Base-by-base conservation (phyloP, 2,329 filamentous ascomycete genomes). In the Fusarium aywerte region DNA sequence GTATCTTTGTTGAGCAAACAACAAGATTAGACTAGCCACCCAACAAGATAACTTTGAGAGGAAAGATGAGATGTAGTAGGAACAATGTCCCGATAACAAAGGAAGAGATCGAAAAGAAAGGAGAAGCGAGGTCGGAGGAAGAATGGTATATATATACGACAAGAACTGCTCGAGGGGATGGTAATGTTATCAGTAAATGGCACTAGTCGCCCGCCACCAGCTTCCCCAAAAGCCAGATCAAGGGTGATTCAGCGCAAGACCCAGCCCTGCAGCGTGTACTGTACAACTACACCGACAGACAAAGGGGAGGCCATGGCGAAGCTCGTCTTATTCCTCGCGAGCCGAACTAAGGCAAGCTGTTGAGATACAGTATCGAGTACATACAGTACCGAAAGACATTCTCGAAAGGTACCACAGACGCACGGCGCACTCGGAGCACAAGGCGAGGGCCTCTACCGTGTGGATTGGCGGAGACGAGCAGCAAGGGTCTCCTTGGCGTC, bases 371-470 rank as follows among this genome's bases (percentile, higher is more conserved):
- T 54, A 29, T 33, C 21, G 6, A 44, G 38, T 43, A 33, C 51
- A 43, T 50, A 48, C 45, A 27, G 45, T 49, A 52, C 55, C 44
- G 49, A 67, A 45, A 68, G 38, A 62, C 43, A 53, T 58, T 55
- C 52, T 62, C 40, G 38, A 67, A 63, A 53, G 48, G 49, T 36
- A 68, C 65, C 62, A 67, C 47, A 31, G 48, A 54, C 31, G 65
- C 62, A 68, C 57, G 65, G 64, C 39, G 62, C 64, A 62, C 51
- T 29, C 23, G 27, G 65, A 27, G 66, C 32, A 53, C 62, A 52
- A 31, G 43, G 35, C 23, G 9, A 55, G 29, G 29, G 40, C 36
- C 12, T 23, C 33, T 62, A 50, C 64, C 62, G 57, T 66, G 36
- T 63, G 62, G 49, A 62, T 51, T 52, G 51, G 64, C 62, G 57